Base-by-base conservation (phyloP, 495 filamentous ascomycete genomes). In the Xylaria flabelliformis region DNA sequence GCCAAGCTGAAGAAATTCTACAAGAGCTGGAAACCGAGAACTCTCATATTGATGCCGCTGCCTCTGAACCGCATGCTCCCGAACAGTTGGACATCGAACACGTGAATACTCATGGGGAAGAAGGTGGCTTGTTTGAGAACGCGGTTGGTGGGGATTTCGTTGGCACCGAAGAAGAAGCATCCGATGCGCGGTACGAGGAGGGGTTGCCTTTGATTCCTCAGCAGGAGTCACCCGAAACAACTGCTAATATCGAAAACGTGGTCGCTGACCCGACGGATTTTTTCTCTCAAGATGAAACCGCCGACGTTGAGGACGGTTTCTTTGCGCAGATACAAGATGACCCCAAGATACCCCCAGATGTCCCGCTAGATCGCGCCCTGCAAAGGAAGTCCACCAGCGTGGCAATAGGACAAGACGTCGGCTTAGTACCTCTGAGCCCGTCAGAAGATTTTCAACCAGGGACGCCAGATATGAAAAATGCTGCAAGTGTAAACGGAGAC, bases 351-450 rank as follows among this genome's bases (percentile, higher is more conserved):
- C 56, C 41, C 13, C 74, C 74, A 44, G 76, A 78, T 21, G 51
- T 44, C 24, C 36, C 70, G 10, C 68, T 74, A 4, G 74, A 78
- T 50, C 79, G 69, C 48, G 68, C 76, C 0, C 72, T 90, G 36
- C 83, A 89, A 62, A 83, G 88, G 71, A 92, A 91, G 71, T 88
- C 87, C 13, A 90, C 89, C 13, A 82, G 80, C 75, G 89, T 90
- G 74, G 88, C 86, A 7, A 74, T 91, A 66, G 82, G 84, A 3
- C 42, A 75, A 29, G 73, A 76, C 72, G 75, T 70, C 42, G 79
- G 77, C 39, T 74, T 71, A 55, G 78, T 77, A 56, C 74, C 77
- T 13, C 72, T 74, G 24, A 79, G 76, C 58, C 68, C 73, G 42
- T 68, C 73, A 63, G 79, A 80, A 13, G 75, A 75, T 41, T 51